These are phyloP conservation scores for Cyclocybe cylindracea DNA, from an alignment of 768 basidiomycete species.

Conservation along the genomic window DNA sequence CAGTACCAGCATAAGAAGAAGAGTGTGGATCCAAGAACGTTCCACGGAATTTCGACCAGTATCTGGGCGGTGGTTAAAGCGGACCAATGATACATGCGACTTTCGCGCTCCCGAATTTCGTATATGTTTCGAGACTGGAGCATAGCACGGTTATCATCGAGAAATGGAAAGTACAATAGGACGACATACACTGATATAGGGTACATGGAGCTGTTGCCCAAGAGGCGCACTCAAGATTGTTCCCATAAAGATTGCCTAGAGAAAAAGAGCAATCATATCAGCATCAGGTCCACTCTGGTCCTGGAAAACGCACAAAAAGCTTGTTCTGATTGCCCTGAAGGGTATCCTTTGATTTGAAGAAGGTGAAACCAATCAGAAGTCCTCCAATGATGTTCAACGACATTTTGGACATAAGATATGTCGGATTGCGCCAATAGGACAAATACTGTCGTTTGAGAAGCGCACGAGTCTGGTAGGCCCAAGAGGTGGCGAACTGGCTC, in stretches of 20 bases:
- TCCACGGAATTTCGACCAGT: conserved; percentile 64
- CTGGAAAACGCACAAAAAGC: conserved; percentile 51
- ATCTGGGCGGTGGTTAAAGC: conserved; percentile 58
- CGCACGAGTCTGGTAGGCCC: conserved; percentile 46
- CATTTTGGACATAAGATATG: conserved; percentile 61
- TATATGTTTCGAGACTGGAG: conserved; percentile 56
- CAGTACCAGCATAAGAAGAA: conserved; percentile 77
- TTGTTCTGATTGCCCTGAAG: conserved; percentile 65
- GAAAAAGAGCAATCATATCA: not conserved
- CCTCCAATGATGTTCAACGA: conserved; percentile 54
- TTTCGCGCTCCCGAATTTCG: conserved; percentile 67
- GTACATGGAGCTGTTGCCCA: conserved; percentile 63
- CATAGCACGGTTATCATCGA: not conserved
- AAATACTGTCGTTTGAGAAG: conserved; percentile 45
- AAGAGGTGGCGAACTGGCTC: conserved; percentile 52
- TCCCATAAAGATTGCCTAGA: conserved; percentile 58
- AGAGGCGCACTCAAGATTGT: conserved; percentile 55
- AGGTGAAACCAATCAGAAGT: conserved; percentile 64
- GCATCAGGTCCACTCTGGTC: conserved; percentile 1
- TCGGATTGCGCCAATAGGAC: conserved; percentile 60
- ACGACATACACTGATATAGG: conserved; percentile 46
- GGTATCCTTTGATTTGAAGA: conserved; percentile 55
- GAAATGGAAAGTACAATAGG: not conserved
- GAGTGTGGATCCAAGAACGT: conserved; percentile 57
- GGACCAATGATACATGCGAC: conserved; percentile 66